These are phyloP conservation scores for Alternaria novae-zelandiae DNA, from an alignment of 2,329 filamentous ascomycete genomes.

Conservation along the genomic window DNA sequence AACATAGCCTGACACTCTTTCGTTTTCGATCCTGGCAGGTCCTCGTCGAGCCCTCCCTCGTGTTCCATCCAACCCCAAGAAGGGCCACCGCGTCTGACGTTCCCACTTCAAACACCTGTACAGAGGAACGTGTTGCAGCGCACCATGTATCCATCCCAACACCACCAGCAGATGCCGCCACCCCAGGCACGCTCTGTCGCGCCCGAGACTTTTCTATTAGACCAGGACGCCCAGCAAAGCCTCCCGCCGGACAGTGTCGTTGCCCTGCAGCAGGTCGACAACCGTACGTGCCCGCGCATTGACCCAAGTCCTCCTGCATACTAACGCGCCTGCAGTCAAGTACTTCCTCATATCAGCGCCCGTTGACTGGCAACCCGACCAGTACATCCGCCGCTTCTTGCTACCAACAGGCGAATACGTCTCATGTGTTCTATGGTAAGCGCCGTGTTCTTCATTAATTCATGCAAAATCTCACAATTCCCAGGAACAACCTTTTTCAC, in stretches of 20 bases:
- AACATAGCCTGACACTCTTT: conserved; percentile 47
- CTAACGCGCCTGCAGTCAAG: conserved; percentile 72
- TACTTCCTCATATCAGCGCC: conserved; percentile 99
- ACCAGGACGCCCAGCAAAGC: conserved; percentile 94
- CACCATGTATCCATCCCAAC: conserved; percentile 59
- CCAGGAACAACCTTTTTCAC: conserved; percentile 97
- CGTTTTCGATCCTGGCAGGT: conserved; percentile 47
- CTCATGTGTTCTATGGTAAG: conserved; percentile 90
- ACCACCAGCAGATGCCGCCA: conserved; percentile 81
- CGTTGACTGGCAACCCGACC: conserved; percentile 95
- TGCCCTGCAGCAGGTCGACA: conserved; percentile 97
- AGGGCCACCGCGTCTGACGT: conserved; percentile 38
- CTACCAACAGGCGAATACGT: conserved; percentile 98
- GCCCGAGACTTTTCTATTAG: conserved; percentile 98
- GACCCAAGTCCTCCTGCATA: conserved; percentile 9
- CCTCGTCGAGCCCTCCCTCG: conserved; percentile 42
- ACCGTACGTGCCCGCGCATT: conserved; percentile 68
- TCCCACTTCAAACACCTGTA: conserved; percentile 34
- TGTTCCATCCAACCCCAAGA: conserved; percentile 26
- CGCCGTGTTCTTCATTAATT: conserved; percentile 8
- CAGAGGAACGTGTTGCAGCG: conserved; percentile 45
- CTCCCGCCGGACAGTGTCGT: conserved; percentile 96
- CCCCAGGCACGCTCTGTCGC: conserved; percentile 74
- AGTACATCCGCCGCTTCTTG: conserved; percentile 95
- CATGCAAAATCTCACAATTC: conserved; percentile 31